Percentiles rank a stretch among this genome's conserved stretches.
phyloP scores from a whole-genome alignment of 805 yeast genomes.

The Wickerhamomyces queroliae region DNA sequence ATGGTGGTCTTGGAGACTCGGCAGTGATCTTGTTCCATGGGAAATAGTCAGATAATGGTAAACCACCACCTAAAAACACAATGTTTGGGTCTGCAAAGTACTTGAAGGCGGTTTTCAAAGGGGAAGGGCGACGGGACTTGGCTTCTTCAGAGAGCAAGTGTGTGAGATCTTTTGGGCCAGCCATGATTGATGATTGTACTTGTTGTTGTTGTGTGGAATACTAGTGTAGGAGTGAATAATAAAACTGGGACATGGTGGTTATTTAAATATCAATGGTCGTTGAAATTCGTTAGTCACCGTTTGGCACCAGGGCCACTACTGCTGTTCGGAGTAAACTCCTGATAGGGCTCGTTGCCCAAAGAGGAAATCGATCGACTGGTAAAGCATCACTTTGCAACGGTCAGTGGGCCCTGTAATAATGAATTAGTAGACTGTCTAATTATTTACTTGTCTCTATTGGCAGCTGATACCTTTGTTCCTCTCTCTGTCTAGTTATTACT shows the following conservation, averaged over 20 bases:
- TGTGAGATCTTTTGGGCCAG: constrained; percentile 62
- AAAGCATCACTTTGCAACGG: too few species aligned
- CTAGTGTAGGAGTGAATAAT: neutral
- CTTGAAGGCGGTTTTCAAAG: constrained; percentile 79
- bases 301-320: too few species aligned
- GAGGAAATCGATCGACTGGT: too few species aligned
- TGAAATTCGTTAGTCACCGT: too few species aligned
- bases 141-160: constrained; percentile 79
- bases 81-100: constrained; percentile 69
- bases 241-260: neutral
- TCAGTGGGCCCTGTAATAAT: too few species aligned
- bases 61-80: constrained; percentile 91
- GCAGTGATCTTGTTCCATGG: constrained; percentile 79
- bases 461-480: too few species aligned
- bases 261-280: too few species aligned
- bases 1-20: constrained; percentile 76
- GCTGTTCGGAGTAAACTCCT: too few species aligned
- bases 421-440: too few species aligned
- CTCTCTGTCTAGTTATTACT: too few species aligned
- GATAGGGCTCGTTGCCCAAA: too few species aligned
- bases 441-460: too few species aligned
- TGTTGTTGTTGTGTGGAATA: neutral
- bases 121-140: constrained; percentile 66
- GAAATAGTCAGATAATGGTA: constrained; percentile 86
- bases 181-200: constrained; percentile 3